Percentiles rank a stretch among this genome's conserved stretches.
Evolutionary conservation across 257 asterid genomes (phyloP).

Genomic region (Haberlea rhodopensis): DNA sequence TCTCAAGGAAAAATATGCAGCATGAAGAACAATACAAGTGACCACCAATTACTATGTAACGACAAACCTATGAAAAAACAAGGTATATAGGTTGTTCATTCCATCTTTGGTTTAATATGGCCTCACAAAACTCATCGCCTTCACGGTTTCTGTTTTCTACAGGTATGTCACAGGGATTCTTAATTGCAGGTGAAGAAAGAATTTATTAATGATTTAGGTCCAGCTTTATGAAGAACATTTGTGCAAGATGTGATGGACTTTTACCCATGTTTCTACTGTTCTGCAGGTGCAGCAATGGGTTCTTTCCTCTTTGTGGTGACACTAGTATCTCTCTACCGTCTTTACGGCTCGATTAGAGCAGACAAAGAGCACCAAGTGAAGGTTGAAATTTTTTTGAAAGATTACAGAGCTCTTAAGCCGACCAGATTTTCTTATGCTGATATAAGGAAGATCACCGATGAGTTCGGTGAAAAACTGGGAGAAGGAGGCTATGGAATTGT

Average conservation of each 20-base stretch:
- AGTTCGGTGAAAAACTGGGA: conserved; percentile 35
- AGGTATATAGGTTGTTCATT: conserved; percentile 19
- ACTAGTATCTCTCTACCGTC: not conserved
- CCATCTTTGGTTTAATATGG: not conserved
- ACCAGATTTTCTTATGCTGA: conserved; percentile 29
- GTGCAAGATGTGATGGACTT: not conserved
- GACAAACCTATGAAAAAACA: not conserved
- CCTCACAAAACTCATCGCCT: not conserved
- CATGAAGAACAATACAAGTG: conserved; percentile 10
- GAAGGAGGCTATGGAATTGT: conserved; percentile 49
- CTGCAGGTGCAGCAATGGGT: conserved; percentile 12
- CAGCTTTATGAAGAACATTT: too few species aligned
- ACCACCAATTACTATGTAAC: conserved; percentile 19
- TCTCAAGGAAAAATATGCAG: conserved; percentile 25
- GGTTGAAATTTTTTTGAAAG: conserved; percentile 16
- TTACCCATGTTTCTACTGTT: not conserved
- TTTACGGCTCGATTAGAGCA: conserved; percentile 8
- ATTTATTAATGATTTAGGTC: too few species aligned
- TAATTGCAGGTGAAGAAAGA: conserved; percentile 21
- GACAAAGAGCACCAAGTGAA: conserved; percentile 7
- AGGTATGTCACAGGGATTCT: conserved; percentile 7
- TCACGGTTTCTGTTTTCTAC: not conserved
- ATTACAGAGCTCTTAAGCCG: conserved; percentile 20
- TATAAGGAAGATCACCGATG: conserved; percentile 25
- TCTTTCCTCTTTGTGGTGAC: not conserved